phyloP scores from a whole-genome alignment of 2,329 filamentous ascomycete species.

The Colletotrichum cordylinicola region DNA sequence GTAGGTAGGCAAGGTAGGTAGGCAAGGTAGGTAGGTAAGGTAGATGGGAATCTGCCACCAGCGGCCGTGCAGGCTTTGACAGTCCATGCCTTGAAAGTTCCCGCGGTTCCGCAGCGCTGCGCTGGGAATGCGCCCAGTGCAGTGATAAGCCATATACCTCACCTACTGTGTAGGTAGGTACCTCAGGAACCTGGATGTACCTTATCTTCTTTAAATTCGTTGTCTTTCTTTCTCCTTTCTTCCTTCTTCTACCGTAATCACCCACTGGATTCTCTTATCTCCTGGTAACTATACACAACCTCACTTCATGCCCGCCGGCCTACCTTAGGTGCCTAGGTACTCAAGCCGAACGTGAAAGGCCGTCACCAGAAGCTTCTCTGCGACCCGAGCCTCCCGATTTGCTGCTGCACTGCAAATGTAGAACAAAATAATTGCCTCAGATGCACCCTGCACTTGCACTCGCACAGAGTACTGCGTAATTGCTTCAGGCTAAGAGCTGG shows the following conservation, averaged over 20 bases:
- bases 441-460: not conserved
- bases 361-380: not conserved
- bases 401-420: not conserved
- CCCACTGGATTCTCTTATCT: not conserved
- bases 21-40: too few species aligned
- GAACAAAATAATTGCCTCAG: not conserved
- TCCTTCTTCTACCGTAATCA: not conserved
- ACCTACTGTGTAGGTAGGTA: too few species aligned
- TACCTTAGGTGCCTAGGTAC: not conserved
- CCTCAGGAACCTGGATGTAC: too few species aligned
- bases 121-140: not conserved
- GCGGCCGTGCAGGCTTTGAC: not conserved
- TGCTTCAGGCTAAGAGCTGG: not conserved
- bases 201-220: too few species aligned
- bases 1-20: too few species aligned
- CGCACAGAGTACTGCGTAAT: not conserved
- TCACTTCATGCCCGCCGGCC: not conserved
- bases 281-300: not conserved
- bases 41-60: not conserved
- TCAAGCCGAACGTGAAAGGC: not conserved
- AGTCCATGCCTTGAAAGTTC: not conserved
- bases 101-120: not conserved
- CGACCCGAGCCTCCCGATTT: not conserved
- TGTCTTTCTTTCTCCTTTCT: not conserved
- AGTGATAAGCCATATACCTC: not conserved